These are phyloP conservation scores for Sonneratia alba DNA, from an alignment of 345 rosid species.

Conservation along the genomic window DNA sequence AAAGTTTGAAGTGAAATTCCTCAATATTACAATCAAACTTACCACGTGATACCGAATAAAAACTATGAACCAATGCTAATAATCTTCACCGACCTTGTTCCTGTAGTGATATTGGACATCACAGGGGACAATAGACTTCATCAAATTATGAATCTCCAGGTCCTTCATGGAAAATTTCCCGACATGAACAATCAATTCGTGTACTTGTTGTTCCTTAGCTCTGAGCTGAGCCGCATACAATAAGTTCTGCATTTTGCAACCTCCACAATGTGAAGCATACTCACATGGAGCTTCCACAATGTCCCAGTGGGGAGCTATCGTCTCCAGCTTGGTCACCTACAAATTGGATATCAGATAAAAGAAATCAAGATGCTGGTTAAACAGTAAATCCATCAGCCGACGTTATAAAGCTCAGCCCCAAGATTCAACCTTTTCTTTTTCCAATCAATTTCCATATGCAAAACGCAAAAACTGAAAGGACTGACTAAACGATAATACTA, in stretches of 20 bases:
- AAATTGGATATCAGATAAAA: background rate
- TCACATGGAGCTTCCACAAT: slow-evolving; percentile 84
- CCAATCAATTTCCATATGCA: background rate
- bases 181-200: slow-evolving; percentile 50
- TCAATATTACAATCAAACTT: background rate
- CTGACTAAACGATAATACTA: background rate
- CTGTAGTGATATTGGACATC: slow-evolving; percentile 72
- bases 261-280: slow-evolving; percentile 76
- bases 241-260: slow-evolving; percentile 81
- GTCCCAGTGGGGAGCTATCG: slow-evolving; percentile 63
- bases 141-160: slow-evolving; percentile 26
- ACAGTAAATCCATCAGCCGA: background rate
- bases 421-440: background rate
- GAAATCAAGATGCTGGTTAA: background rate
- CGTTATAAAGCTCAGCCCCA: background rate
- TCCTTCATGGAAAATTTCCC: slow-evolving; percentile 56
- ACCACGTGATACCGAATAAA: background rate
- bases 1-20: background rate
- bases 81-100: slow-evolving; percentile 52
- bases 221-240: slow-evolving; percentile 72
- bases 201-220: slow-evolving; percentile 81
- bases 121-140: slow-evolving; percentile 82
- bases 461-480: background rate
- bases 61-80: background rate
- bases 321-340: slow-evolving; percentile 65